Evolutionary conservation across 441 rosid species (phyloP).

Genomic region (Populus hybrid): DNA sequence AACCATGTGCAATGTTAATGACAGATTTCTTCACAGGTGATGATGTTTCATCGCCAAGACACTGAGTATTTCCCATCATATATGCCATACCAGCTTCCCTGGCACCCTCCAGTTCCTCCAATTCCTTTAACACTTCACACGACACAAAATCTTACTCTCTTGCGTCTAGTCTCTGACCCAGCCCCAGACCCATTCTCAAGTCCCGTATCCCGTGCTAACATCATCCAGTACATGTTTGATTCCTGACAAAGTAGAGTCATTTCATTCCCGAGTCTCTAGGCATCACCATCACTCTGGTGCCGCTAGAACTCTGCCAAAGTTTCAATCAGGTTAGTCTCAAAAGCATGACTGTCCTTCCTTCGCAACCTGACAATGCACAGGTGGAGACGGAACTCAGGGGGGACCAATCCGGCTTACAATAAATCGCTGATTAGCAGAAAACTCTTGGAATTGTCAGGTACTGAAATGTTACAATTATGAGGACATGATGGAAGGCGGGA

Average conservation of each 20-base stretch:
- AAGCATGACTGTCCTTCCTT: constrained; percentile 39
- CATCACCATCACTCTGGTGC: constrained; percentile 14
- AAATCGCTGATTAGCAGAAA: constrained; percentile 29
- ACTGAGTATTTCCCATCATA: constrained; percentile 41
- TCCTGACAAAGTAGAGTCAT: constrained; percentile 4
- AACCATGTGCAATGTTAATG: constrained; percentile 37
- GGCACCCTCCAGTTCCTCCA: constrained; percentile 37
- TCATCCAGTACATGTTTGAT: constrained; percentile 9
- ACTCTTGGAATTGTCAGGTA: constrained; percentile 42
- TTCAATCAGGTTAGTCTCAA: constrained; percentile 32
- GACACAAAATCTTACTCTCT: constrained; percentile 33
- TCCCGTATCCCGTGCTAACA: not conserved
- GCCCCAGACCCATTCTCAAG: constrained; percentile 1
- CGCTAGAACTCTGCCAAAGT: constrained; percentile 33
- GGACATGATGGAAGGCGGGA: constrained; percentile 48
- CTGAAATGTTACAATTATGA: constrained; percentile 39
- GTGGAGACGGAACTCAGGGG: constrained; percentile 27
- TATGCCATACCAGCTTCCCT: constrained; percentile 42
- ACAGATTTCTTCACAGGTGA: constrained; percentile 34
- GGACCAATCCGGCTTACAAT: constrained; percentile 40
- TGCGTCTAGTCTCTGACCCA: not conserved
- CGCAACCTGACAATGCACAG: constrained; percentile 47
- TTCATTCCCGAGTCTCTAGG: constrained; percentile 7
- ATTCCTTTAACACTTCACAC: constrained; percentile 24
- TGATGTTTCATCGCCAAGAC: constrained; percentile 41